Percentiles rank a stretch among this genome's conserved stretches.
phyloP scores from a whole-genome alignment of 2,329 filamentous ascomycete genomes.

The Madurella fahalii region DNA sequence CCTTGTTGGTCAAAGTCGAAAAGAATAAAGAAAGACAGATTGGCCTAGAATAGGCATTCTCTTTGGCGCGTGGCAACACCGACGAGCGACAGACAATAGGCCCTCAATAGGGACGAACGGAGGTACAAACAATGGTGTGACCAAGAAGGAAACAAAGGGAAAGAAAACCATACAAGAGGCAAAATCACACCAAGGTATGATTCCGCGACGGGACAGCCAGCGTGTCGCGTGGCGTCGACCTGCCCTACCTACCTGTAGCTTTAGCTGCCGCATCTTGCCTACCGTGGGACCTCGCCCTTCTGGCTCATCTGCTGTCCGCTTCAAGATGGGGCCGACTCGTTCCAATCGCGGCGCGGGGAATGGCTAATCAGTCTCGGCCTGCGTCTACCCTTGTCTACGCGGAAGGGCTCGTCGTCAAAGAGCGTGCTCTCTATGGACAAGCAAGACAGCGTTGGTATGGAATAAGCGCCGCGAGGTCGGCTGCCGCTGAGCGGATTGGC shows the following conservation, averaged over 20 bases:
- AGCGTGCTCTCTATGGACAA: conserved; percentile 22
- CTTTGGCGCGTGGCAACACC: conserved; percentile 2
- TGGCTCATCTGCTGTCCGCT: not conserved
- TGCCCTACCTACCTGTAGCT: not conserved
- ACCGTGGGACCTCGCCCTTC: not conserved
- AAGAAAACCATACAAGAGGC: not conserved
- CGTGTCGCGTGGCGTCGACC: conserved; percentile 11
- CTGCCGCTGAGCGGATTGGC: conserved; percentile 26
- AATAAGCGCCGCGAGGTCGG: conserved; percentile 37
- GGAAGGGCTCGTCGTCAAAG: conserved; percentile 16
- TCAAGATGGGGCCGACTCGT: not conserved
- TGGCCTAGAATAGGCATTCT: not conserved
- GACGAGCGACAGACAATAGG: conserved; percentile 7
- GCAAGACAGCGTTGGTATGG: conserved; percentile 26
- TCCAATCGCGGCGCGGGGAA: conserved; percentile 15
- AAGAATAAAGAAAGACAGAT: not conserved
- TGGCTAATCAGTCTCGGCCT: conserved; percentile 11
- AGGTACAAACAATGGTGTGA: conserved; percentile 1
- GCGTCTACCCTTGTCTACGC: conserved; percentile 18
- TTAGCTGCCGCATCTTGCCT: not conserved
- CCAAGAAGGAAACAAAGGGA: not conserved
- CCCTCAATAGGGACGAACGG: not conserved
- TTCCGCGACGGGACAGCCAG: not conserved
- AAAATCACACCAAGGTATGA: not conserved
- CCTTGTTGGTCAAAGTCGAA: not conserved